Percentiles rank a stretch among this genome's conserved stretches.
Conservation (phyloP, 129 eudicot genomes). For the Flaveria sonorensis region DNA sequence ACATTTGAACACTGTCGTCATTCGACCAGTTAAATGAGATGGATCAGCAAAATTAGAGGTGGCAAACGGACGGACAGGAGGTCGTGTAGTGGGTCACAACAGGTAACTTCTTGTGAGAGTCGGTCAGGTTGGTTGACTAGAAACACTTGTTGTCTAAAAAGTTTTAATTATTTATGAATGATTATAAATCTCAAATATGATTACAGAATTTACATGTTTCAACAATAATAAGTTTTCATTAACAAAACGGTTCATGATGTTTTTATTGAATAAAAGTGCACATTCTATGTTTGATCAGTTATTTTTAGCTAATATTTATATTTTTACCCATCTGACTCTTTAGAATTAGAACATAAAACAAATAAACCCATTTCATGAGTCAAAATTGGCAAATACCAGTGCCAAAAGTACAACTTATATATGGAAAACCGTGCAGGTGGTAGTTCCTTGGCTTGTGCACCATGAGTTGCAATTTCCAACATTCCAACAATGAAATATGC, state of each 20-base stretch:
- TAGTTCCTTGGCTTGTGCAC: conserved; percentile 38
- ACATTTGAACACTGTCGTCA: conserved; percentile 20
- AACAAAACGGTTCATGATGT: not conserved
- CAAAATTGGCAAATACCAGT: conserved; percentile 48
- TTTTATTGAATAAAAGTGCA: not conserved
- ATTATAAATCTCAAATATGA: conserved; percentile 6
- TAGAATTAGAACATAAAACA: not conserved
- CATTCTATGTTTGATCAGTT: not conserved
- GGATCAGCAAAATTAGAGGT: not conserved
- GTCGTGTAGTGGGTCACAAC: conserved; percentile 1
- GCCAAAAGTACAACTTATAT: conserved; percentile 67
- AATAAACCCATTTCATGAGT: not conserved
- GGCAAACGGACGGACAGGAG: not conserved
- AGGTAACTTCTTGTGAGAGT: conserved; percentile 2
- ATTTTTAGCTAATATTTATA: not conserved
- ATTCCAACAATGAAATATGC: conserved; percentile 74
- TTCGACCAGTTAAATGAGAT: not conserved
- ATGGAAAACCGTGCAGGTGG: conserved; percentile 48
- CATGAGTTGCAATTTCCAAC: conserved; percentile 60
- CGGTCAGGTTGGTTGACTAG: not conserved
- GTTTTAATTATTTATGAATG: not conserved
- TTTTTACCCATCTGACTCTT: not conserved
- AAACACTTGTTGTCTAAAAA: not conserved
- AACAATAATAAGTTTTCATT: not conserved
- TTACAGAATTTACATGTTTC: not conserved